Base-by-base conservation (phyloP, 1,284 basidiomycete genomes). In the Ganoderma sinense region DNA sequence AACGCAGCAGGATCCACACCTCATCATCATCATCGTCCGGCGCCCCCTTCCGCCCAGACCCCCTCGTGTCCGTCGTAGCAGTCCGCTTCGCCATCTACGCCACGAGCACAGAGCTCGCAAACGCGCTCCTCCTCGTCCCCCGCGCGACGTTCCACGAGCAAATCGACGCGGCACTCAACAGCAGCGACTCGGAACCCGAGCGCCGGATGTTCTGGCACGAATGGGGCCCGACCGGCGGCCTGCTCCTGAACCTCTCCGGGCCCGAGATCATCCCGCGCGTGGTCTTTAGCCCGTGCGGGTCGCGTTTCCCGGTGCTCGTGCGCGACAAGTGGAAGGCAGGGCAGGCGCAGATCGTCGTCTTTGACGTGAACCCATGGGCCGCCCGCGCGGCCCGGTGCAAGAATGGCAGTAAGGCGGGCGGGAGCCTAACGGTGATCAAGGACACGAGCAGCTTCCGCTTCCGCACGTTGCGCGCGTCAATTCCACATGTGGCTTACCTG, bases 121-220 rank as follows among this genome's bases (percentile, higher is more conserved):
- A 31, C 40, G 51, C 64, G 5, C 18, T 65, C 20, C 51, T 69
- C 31, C 64, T 69, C n/a, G 60, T 69, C 5, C 68, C 68, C 8
- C 64, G 59, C 36, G 39, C 64, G 51, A 69, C 68, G 14, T 55
- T 69, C 20, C 51, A 29, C 29, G 33, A 36, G 6, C 64, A 69
- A 20, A 43, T 68, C 43, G 29, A 51, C 8, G 36, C 23, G n/a
- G 63, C 59, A 8, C 29, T 11, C 18, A 64, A 8, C 5, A n/a
- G 6, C 53, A 62, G n/a, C 39, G 3, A 48, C 16, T 39, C 67
- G 43, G 31, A 48, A 48, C 45, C 48, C 53, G 53, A 65, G 45
- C 48, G 31, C 51, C 67, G 56, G 39, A 41, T 65, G 10, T 69
- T 62, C 59, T 69, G 68, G 68, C 68, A 69, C 51, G 68, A 69